A percentile compares a stretch with the other conserved stretches of the same genome.
Evolutionary conservation across 2,329 filamentous ascomycete species (phyloP).

Genomic region (Claviceps sorghi): DNA sequence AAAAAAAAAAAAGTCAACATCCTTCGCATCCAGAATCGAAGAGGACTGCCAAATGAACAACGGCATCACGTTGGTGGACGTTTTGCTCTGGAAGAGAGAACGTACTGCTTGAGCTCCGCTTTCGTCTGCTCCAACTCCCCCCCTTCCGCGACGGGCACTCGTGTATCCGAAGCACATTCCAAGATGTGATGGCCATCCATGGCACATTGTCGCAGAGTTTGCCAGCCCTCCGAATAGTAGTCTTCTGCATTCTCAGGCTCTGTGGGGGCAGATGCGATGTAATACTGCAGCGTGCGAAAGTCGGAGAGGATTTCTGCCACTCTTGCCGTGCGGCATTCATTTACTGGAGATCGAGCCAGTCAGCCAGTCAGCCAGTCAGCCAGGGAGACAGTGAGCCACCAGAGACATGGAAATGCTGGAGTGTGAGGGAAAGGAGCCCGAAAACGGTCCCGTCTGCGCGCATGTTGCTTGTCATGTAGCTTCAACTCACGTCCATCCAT

Average conservation of each 20-base stretch:
- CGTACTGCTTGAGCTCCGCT: conserved; percentile 48
- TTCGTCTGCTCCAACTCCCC: conserved; percentile 45
- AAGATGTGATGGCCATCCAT: conserved; percentile 50
- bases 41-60: no score
- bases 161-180: conserved; percentile 47
- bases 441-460: not conserved
- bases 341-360: conserved; percentile 28
- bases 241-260: conserved; percentile 42
- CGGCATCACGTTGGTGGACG: not conserved
- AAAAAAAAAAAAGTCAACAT: not conserved
- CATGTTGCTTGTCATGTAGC: not conserved
- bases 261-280: conserved; percentile 41
- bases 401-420: not conserved
- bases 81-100: not conserved
- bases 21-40: not conserved
- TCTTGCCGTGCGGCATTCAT: conserved; percentile 42
- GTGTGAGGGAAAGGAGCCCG: not conserved
- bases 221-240: conserved; percentile 50
- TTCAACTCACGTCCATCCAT: conserved; percentile 15
- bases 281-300: conserved; percentile 47
- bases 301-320: conserved; percentile 49
- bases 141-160: conserved; percentile 37
- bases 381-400: not conserved
- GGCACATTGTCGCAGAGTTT: conserved; percentile 44
- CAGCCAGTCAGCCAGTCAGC: not conserved